Conservation (phyloP, 441 rosid species). For the Corymbia calophylla region DNA sequence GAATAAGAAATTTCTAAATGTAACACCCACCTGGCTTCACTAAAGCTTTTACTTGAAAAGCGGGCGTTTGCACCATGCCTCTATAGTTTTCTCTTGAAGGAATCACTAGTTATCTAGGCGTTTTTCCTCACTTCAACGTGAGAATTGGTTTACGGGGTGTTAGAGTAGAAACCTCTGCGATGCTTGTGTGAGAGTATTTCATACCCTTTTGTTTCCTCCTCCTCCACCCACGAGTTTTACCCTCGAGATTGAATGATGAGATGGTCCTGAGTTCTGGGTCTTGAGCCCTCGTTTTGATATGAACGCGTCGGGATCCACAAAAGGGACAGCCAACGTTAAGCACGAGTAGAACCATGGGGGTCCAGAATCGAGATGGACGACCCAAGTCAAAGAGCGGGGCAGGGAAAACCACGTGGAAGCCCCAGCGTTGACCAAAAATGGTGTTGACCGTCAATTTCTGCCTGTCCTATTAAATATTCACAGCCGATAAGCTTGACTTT, state of each 20-base stretch:
- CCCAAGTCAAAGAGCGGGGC: background rate
- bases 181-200: background rate
- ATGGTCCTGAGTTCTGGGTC: background rate
- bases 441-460: background rate
- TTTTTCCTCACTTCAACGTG: background rate
- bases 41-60: background rate
- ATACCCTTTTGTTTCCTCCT: background rate
- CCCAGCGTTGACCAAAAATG: background rate
- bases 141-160: background rate
- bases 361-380: background rate
- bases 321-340: background rate
- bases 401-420: background rate
- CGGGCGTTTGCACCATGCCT: background rate
- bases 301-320: background rate
- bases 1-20: background rate
- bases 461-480: background rate
- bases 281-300: background rate
- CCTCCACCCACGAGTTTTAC: background rate
- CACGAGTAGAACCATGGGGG: background rate
- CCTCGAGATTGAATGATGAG: background rate
- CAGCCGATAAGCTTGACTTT: background rate
- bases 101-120: background rate
- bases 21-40: background rate
- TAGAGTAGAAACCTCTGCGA: background rate
- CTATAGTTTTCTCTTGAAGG: background rate